Conservation (phyloP, 1,284 basidiomycete genomes). For the Ceratobasidium theobromae region DNA sequence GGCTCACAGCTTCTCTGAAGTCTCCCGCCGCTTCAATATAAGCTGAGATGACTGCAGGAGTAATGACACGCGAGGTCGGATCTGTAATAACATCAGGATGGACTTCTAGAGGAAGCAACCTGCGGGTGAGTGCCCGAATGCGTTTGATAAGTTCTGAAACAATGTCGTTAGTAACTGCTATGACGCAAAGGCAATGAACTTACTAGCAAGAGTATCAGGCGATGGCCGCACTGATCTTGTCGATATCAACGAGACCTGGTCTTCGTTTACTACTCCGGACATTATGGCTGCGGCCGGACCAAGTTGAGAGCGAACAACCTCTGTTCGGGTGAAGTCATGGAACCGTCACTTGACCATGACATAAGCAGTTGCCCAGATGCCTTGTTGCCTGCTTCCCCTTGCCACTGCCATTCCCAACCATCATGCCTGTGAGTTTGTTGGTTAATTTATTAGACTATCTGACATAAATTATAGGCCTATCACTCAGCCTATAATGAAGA, state of each 20-base stretch:
- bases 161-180: neutral
- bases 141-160: slow-evolving; percentile 73
- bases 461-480: slow-evolving; percentile 68
- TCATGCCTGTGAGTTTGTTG: slow-evolving; percentile 59
- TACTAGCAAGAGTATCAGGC: slow-evolving; percentile 73
- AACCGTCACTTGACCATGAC: neutral
- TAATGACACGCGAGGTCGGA: slow-evolving; percentile 65
- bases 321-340: slow-evolving; percentile 4
- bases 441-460: neutral
- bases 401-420: slow-evolving; percentile 34
- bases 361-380: slow-evolving; percentile 25
- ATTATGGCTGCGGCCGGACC: slow-evolving; percentile 33
- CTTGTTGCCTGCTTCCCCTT: neutral
- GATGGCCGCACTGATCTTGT: slow-evolving; percentile 55
- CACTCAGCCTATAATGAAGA: slow-evolving; percentile 94
- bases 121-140: slow-evolving; percentile 72
- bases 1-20: slow-evolving; percentile 73
- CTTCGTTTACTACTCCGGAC: slow-evolving; percentile 44
- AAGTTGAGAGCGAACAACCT: neutral
- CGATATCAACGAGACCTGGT: slow-evolving; percentile 52
- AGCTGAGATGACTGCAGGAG: slow-evolving; percentile 56
- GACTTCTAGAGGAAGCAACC: slow-evolving; percentile 81
- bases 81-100: slow-evolving; percentile 58
- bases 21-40: slow-evolving; percentile 50
- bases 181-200: slow-evolving; percentile 37